Evolutionary conservation across 2,329 filamentous ascomycete genomes (phyloP), one percentile per base, ranked within the genome.

Genomic region (Harringtonia aguacate): DNA sequence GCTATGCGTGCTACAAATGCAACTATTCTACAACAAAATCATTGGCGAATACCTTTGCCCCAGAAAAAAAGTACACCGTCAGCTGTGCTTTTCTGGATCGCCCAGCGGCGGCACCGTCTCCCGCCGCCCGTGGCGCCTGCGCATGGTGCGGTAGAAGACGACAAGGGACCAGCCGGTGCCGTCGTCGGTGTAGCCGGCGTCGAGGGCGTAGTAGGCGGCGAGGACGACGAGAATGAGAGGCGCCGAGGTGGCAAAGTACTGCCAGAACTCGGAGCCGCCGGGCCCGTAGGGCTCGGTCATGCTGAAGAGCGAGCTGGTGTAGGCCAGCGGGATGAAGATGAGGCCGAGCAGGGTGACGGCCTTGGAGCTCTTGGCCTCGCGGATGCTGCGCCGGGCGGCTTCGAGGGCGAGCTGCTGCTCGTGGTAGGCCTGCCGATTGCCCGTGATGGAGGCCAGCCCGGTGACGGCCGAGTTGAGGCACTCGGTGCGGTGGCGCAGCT

Each of bases 331-430:
- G 34, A 56, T 49, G 30, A 56, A 56, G 8, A 55, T 45, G 29
- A 55, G 48, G 3, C 54, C 53, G 8, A 56, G 45, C 8, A 54
- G 46, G 20, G 52, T 56, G 22, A 55, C 41, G 33, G 50, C 50
- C 46, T 53, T 55, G 13, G 48, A 50, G 41, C 51, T 49, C 47
- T 53, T 54, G 10, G 53, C 48, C 47, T 56, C 52, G 36, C 53
- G 48, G 43, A 53, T 53, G 27, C 48, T 51, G 29, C 52, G 48
- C 8, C 42, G 35, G 21, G 48, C 45, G 22, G 45, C 31, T 8
- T 39, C 41, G n/a, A 48, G 39, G 1, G 50, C 46, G 18, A 47
- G 45, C 44, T 55, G 52, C 45, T 55, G 52, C 43, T 55, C 50
- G 37, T 47, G 45, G 29, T 48, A 50, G 12, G 48, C 50, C 45